Evolutionary conservation across 148 eudicot species (phyloP), one percentile per base, ranked within the genome.

Genomic region (Rhododendron kiyosumense): DNA sequence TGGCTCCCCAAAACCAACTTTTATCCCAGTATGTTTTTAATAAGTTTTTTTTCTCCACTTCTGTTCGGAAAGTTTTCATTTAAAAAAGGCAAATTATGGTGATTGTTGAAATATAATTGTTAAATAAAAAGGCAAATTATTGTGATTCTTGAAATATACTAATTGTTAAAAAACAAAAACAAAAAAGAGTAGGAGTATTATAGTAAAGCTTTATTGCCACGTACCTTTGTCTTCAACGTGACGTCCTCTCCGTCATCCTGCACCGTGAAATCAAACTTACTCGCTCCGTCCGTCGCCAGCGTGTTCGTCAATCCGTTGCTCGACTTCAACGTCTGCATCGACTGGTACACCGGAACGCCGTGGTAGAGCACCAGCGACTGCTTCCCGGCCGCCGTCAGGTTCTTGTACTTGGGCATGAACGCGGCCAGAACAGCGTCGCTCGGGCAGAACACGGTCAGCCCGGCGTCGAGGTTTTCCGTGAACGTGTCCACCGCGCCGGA

Each of bases 371-470:
- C 49, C 17, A 95, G 14, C 18, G 94, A 78, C 38, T 71, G 57
- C 57, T 95, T 89, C 48, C 89, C 92, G 0, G 86, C 89, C 7
- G 82, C 87, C 1, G 96, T 94, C 74, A 95, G 65, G 79, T 94
- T 94, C 77, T 91, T 93, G 91, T 90, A 95, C 77, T 90, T 94
- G 9, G 98, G 95, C 93, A 92, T 89, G 87, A 95, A 94, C 0
- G 85, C 78, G 2, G 86, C 90, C 15, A 95, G 20, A 4, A 88
- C 94, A n/a, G 46, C 88, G 74, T 94, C 98, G 15, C 89, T 84
- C 1, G 90, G 91, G 77, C 98, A 95, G 78, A 95, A 93, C 26
- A 94, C 95, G 2, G 98, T 94, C 24, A 95, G 45, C 2, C 98
- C 98, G 46, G 94, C 91, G 85, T 90, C 94, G 11, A 92, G 84